Evolutionary conservation across 345 rosid genomes (phyloP).

Genomic region (Salix koriyanagi): DNA sequence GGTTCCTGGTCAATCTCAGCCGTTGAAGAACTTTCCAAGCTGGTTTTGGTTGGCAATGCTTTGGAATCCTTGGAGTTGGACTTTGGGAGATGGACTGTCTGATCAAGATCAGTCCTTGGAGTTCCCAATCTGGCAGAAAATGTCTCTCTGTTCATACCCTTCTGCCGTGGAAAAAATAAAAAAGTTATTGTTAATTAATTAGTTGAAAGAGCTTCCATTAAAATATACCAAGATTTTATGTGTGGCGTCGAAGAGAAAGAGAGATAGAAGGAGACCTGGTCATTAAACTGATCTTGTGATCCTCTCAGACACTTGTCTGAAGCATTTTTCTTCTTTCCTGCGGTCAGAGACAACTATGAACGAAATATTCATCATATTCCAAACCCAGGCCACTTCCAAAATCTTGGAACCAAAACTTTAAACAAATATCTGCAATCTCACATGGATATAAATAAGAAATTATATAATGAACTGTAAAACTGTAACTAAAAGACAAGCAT

Average conservation of each 20-base stretch:
- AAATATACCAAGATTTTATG: not conserved
- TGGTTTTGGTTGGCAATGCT: slow-evolving; percentile 10
- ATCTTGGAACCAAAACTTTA: not conserved
- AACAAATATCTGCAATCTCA: not conserved
- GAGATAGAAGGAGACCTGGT: slow-evolving; percentile 9
- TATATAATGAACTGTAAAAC: not conserved
- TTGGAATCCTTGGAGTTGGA: slow-evolving; percentile 14
- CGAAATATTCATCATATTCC: not conserved
- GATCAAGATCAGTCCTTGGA: slow-evolving; percentile 1
- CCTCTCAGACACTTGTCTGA: not conserved
- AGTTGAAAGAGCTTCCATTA: not conserved
- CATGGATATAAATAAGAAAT: not conserved
- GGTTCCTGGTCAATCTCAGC: not conserved
- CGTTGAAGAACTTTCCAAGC: slow-evolving; percentile 9
- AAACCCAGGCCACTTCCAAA: not conserved
- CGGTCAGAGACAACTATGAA: not conserved
- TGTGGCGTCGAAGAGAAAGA: not conserved
- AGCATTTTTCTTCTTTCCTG: slow-evolving; percentile 11
- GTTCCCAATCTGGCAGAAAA: slow-evolving; percentile 11
- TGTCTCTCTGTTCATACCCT: slow-evolving; percentile 9
- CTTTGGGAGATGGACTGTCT: slow-evolving; percentile 11
- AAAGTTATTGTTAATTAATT: not conserved
- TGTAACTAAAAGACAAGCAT: not conserved
- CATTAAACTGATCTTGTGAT: slow-evolving; percentile 7
- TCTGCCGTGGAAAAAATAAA: not conserved